Conservation (phyloP, 2,329 filamentous ascomycete species). For the Leptographium lundbergii region DNA sequence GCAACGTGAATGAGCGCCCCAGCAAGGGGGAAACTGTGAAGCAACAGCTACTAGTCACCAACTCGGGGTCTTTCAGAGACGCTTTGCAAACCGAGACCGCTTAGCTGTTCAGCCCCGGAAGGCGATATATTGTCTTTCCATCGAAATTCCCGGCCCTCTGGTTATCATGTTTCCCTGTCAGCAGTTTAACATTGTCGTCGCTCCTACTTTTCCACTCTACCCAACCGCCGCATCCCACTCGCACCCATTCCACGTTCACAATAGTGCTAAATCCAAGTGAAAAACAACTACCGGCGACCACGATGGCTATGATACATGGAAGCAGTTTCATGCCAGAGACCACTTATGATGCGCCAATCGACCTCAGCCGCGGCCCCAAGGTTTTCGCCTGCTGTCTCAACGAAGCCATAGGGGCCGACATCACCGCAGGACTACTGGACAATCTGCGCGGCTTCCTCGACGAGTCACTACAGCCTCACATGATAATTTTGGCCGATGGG, state of each 20-base stretch:
- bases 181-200: neutral
- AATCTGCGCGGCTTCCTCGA: slow-evolving; percentile 33
- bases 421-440: slow-evolving; percentile 33
- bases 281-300: too few species aligned
- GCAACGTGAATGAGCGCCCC: neutral
- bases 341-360: neutral
- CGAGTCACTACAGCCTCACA: slow-evolving; percentile 30
- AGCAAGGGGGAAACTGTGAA: neutral
- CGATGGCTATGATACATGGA: too few species aligned
- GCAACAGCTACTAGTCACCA: neutral
- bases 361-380: slow-evolving; percentile 11
- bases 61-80: too few species aligned
- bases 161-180: slow-evolving; percentile 5
- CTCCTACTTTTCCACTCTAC: neutral
- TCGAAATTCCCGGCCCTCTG: neutral
- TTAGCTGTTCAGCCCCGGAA: neutral
- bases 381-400: slow-evolving; percentile 39
- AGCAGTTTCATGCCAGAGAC: neutral
- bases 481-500: slow-evolving; percentile 34
- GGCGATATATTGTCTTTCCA: neutral
- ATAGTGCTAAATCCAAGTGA: too few species aligned
- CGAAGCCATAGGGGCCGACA: slow-evolving; percentile 40
- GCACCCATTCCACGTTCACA: too few species aligned
- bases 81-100: neutral
- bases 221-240: too few species aligned